Evolutionary conservation across 345 rosid genomes (phyloP).

Genomic region (Trapa incisa): DNA sequence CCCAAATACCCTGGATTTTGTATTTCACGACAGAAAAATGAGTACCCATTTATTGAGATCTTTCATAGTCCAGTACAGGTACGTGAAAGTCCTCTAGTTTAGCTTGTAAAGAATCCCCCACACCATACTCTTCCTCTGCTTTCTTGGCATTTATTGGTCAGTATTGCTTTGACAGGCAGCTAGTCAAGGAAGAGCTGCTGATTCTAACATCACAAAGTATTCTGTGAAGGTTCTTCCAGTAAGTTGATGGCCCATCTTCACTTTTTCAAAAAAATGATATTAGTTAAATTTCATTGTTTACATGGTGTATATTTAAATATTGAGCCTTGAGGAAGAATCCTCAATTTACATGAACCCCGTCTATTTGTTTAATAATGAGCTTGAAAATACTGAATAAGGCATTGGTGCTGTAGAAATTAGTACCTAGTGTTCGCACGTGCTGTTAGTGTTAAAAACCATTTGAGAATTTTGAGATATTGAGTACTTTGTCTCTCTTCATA

Average conservation of each 20-base stretch:
- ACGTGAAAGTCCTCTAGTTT: slow-evolving; percentile 7
- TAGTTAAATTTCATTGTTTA: not conserved
- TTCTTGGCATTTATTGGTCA: slow-evolving; percentile 1
- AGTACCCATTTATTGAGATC: slow-evolving; percentile 84
- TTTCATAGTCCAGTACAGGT: slow-evolving; percentile 86
- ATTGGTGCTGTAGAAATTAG: not conserved
- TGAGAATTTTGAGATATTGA: not conserved
- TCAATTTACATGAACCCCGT: not conserved
- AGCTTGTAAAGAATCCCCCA: not conserved
- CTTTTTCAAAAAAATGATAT: not conserved
- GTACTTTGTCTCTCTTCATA: not conserved
- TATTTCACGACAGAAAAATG: slow-evolving; percentile 69
- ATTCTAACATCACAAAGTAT: slow-evolving; percentile 54
- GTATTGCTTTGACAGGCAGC: slow-evolving; percentile 38
- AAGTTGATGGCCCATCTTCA: slow-evolving; percentile 20
- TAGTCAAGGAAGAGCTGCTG: slow-evolving; percentile 45
- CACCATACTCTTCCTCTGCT: not conserved
- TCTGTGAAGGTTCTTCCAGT: slow-evolving; percentile 83
- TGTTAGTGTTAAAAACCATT: not conserved
- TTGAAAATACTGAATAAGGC: not conserved
- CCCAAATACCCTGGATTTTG: slow-evolving; percentile 98
- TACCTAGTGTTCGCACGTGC: not conserved
- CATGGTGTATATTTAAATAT: not conserved
- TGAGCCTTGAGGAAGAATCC: not conserved
- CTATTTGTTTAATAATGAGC: not conserved